Conservation (phyloP, 2,329 filamentous ascomycete species). For the Malbranchea cinnamomea region DNA sequence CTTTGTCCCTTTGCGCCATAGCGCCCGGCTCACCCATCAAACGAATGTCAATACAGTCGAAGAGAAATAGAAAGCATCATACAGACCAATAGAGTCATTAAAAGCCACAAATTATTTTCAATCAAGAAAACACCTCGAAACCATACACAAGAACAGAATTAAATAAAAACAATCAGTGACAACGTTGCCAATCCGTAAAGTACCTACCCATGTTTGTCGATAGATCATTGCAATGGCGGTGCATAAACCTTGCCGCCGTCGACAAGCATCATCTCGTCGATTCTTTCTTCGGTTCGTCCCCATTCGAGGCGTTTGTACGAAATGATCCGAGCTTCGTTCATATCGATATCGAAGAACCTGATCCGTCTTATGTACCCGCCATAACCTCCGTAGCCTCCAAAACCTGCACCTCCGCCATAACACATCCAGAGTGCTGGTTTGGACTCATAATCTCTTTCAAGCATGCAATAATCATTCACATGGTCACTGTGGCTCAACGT, state of each 20-base stretch:
- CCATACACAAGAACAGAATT: no score
- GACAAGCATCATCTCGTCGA: conserved; percentile 48
- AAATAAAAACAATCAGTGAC: not conserved
- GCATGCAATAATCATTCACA: conserved; percentile 88
- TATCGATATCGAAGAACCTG: conserved; percentile 83
- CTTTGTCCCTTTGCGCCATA: no score
- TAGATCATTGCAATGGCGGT: no score
- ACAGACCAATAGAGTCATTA: no score
- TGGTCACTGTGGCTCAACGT: conserved; percentile 51
- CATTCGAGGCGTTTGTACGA: conserved; percentile 86
- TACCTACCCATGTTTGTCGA: no score
- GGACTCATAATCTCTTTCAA: conserved; percentile 41
- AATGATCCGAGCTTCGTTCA: conserved; percentile 71
- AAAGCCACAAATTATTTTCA: no score
- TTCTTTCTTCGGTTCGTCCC: conserved; percentile 35
- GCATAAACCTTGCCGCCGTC: conserved; percentile 40
- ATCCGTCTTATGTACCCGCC: conserved; percentile 69
- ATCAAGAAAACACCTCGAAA: no score
- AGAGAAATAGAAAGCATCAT: no score
- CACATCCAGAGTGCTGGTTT: conserved; percentile 86
- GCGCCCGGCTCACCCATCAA: no score
- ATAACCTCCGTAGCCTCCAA: conserved; percentile 91
- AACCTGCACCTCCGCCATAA: conserved; percentile 81
- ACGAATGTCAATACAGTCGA: no score
- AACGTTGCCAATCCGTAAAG: no score